A percentile compares a stretch with the other conserved stretches of the same genome.
Evolutionary conservation across 495 filamentous ascomycete species (phyloP).

Genomic region (Neurospora terricola): DNA sequence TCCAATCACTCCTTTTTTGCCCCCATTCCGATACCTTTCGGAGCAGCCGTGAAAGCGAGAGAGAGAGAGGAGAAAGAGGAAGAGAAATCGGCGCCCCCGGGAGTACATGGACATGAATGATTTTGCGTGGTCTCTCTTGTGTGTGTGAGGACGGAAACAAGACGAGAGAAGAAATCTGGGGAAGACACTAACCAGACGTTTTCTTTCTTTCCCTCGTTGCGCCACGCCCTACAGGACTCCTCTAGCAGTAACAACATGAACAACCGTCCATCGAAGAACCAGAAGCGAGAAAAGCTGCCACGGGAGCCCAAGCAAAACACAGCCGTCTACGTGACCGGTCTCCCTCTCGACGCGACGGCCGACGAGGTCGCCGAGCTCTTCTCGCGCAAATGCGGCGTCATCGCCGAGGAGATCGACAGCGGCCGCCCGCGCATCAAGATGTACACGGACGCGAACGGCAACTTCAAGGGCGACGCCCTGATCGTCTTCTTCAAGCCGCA

Average conservation of each 20-base stretch:
- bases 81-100: background rate
- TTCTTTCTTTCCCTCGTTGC: constrained; percentile 8
- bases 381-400: constrained; percentile 77
- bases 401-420: constrained; percentile 86
- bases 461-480: constrained; percentile 87
- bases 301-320: constrained; percentile 61
- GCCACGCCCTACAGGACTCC: constrained; percentile 15
- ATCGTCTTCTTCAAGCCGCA: constrained; percentile 92
- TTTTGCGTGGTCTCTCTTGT: background rate
- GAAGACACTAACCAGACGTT: constrained; percentile 20
- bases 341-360: constrained; percentile 65
- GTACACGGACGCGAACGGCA: constrained; percentile 71
- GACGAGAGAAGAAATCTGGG: constrained; percentile 2
- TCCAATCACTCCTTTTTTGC: background rate
- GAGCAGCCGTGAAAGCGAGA: background rate
- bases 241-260: constrained; percentile 10
- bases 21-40: background rate
- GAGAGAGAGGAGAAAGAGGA: background rate
- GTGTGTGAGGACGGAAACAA: background rate
- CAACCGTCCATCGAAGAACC: constrained; percentile 14
- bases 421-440: constrained; percentile 84
- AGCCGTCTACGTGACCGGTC: constrained; percentile 79
- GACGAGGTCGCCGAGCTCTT: constrained; percentile 79
- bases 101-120: background rate
- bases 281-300: constrained; percentile 20